A percentile compares a stretch with the other conserved stretches of the same genome.
Conservation (phyloP, 2,329 filamentous ascomycete genomes). For the Periconia macrospinosa region DNA sequence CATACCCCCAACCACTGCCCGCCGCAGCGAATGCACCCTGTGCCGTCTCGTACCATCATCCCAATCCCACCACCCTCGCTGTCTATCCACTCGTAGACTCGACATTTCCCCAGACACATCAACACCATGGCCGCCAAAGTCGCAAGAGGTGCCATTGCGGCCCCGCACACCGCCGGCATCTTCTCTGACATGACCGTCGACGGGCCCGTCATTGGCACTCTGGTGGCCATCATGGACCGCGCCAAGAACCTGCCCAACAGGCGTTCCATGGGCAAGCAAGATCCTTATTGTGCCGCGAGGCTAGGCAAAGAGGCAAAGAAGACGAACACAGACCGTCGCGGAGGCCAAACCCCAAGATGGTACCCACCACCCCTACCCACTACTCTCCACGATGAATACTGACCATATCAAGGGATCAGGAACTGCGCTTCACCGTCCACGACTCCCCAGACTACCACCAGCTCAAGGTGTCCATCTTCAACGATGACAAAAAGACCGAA, state of each 20-base stretch:
- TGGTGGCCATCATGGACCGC: constrained; percentile 89
- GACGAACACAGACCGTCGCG: constrained; percentile 89
- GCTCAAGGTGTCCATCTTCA: constrained; percentile 94
- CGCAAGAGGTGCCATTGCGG: constrained; percentile 46
- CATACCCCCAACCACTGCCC: background rate
- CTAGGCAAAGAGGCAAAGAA: constrained; percentile 97
- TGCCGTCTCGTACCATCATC: too few relatives aligned
- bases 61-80: background rate
- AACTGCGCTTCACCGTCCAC: constrained; percentile 93
- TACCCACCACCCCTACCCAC: constrained; percentile 46
- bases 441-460: constrained; percentile 96
- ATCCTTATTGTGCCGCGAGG: constrained; percentile 92
- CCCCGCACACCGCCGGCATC: constrained; percentile 85
- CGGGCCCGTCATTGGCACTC: constrained; percentile 87
- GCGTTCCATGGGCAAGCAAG: constrained; percentile 97
- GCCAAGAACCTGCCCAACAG: constrained; percentile 97
- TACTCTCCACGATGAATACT: constrained; percentile 15
- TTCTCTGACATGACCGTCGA: constrained; percentile 93
- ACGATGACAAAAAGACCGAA: constrained; percentile 97
- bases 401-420: constrained; percentile 75
- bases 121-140: constrained; percentile 41
- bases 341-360: constrained; percentile 95
- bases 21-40: too few relatives aligned
- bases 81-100: background rate
- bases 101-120: background rate